A percentile compares a stretch with the other conserved stretches of the same genome.
Evolutionary conservation across 2,329 filamentous ascomycete genomes (phyloP).

Genomic region (Colletotrichum liaoningense): DNA sequence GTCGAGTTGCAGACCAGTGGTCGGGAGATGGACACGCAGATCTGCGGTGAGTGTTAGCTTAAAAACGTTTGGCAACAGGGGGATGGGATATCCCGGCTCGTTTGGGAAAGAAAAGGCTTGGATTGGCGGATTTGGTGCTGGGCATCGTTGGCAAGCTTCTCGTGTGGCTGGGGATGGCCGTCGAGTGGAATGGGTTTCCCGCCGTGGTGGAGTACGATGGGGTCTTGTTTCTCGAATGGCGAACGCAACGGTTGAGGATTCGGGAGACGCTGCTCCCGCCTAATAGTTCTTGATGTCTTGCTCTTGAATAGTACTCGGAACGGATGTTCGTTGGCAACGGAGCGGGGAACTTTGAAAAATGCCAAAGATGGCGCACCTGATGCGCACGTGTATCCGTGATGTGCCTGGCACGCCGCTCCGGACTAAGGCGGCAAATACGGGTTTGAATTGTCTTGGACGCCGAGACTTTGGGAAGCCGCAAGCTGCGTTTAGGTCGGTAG

Average conservation of each 20-base stretch:
- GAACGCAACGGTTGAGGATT: constrained; percentile 8
- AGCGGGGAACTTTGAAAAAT: neutral
- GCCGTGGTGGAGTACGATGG: constrained; percentile 17
- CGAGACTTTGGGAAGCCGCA: constrained; percentile 5
- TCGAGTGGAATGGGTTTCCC: constrained; percentile 23
- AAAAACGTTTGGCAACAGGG: neutral
- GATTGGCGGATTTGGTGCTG: constrained; percentile 12
- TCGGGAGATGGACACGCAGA: constrained; percentile 29
- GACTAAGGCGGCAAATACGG: neutral
- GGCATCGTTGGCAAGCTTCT: constrained; percentile 17
- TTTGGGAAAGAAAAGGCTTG: constrained; percentile 8
- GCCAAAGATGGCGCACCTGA: constrained; percentile 1
- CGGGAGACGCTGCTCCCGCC: neutral
- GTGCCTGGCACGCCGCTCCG: neutral
- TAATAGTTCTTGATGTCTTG: constrained; percentile 5
- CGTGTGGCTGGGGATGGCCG: constrained; percentile 24
- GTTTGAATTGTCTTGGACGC: neutral
- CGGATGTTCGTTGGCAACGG: neutral
- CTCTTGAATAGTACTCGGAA: neutral
- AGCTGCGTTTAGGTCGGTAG: constrained; percentile 1
- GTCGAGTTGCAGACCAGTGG: constrained; percentile 12
- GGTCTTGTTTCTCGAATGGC: constrained; percentile 5
- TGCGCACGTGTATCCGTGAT: neutral
- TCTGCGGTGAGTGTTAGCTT: constrained; percentile 24
- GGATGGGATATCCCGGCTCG: constrained; percentile 9